Evolutionary conservation across 208 protist species (phyloP).

Genomic region (Wallacemonas collosoma): DNA sequence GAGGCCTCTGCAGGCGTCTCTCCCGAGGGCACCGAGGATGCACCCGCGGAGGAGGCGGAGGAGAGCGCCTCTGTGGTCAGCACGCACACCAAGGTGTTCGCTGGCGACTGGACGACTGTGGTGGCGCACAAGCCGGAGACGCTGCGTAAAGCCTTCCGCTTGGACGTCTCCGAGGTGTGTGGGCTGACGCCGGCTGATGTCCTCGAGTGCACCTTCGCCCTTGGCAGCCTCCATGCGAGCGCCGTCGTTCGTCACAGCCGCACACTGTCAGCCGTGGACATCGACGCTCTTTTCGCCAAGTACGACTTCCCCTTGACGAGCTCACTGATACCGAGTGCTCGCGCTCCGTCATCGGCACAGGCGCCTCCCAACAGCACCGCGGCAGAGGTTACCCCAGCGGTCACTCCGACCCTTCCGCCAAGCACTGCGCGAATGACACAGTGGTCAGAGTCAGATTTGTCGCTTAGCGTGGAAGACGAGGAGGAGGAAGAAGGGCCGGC

Average conservation of each 20-base stretch:
- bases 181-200: slow-evolving; percentile 8
- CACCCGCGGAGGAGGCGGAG: not conserved
- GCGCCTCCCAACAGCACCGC: too few species aligned
- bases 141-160: slow-evolving; percentile 11
- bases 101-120: slow-evolving; percentile 6
- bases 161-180: slow-evolving; percentile 12
- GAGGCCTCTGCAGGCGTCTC: not conserved
- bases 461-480: not conserved
- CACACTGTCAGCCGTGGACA: not conserved
- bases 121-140: slow-evolving; percentile 10
- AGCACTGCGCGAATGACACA: too few species aligned
- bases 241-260: not conserved
- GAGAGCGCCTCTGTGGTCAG: not conserved
- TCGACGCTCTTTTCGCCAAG: not conserved
- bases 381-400: too few species aligned
- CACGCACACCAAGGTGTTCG: slow-evolving; percentile 10
- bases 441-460: not conserved
- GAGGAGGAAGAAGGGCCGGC: not conserved
- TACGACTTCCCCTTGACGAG: slow-evolving; percentile 15
- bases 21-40: not conserved
- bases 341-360: not conserved
- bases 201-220: not conserved
- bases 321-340: not conserved
- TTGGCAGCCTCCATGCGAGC: slow-evolving; percentile 2
- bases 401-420: too few species aligned